Base-by-base conservation (phyloP, 1,139 yeast genomes). In the Hyphopichia wangnamkhiaoensis region DNA sequence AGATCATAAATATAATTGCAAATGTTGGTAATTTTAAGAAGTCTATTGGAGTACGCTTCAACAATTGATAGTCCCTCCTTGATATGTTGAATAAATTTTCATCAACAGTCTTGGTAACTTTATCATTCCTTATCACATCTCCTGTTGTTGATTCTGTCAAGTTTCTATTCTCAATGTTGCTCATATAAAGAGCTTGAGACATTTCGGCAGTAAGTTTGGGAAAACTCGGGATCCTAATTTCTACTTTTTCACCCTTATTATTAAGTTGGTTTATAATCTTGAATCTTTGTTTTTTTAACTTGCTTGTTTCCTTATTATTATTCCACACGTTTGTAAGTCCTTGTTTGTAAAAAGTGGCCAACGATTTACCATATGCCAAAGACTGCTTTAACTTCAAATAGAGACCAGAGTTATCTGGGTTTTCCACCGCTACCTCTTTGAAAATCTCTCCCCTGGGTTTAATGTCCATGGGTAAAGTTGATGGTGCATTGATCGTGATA, bases 1-100 rank as follows among this genome's bases (percentile, higher is more conserved):
- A 80, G 1, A 84, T 53, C 16, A 78, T 56, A 43, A 82, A 74
- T 0, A 84, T 54, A 1, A 80, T 42, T 0, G 77, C 85, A 63
- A 86, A 86, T 12, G 72, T 19, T 2, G 94, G 94, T 16, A 86
- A 63, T 53, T 83, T 84, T 37, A 51, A 46, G 43, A 79, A 65
- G 54, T 86, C 91, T 1, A 56, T 56, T 8, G 71, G 73, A 0
- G 89, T 80, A 37, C 94, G 67, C n/a, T 74, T 57, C 25, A 84
- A 56, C 5, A 76, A 55, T 49, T 80, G 84, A 47, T 67, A 79
- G 39, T 84, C 77, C 2, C 62, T 51, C 41, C 94, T 66, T 0
- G 77, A 56, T n/a, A 85, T 38, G n/a, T 49, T 49, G 43, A 76
- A 68, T 13, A 66, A 43, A 5, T 39, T 31, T 6, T 38, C 37